Evolutionary conservation across 2,329 filamentous ascomycete genomes (phyloP), one percentile per base, ranked within the genome.

Genomic region (Xylaria sp.): DNA sequence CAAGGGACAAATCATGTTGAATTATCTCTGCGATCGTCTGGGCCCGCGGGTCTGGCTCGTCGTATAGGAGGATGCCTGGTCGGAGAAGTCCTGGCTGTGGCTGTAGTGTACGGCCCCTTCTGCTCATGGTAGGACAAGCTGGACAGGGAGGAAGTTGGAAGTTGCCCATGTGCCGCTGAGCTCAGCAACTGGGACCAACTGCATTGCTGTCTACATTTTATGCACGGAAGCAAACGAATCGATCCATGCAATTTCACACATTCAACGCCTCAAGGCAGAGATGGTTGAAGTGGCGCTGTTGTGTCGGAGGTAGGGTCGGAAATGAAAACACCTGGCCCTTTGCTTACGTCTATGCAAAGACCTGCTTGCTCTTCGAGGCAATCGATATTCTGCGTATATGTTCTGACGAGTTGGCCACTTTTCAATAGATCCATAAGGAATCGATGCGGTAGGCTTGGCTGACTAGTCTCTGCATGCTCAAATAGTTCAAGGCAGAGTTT

Each of bases 401-500:
- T 33, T 51, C 47, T 33, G 47, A 51, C 27, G 47, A 51, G 47
- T 33, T 33, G 47, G 47, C 47, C 47, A 33, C 47, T 51, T 33
- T 33, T 33, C 47, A 33, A 33, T 51, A 51, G 47, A 51, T 51
- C 27, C 27, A 33, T 51, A 33, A 51, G 27, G 47, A 51, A 51
- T 51, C 27, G 27, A 51, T 51, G 47, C 47, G 47, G 47, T 50
- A 50, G 47, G 27, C 15, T 33, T 51, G 47, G 47, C 15, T 33
- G 47, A 33, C 47, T 51, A 33, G 47, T 51, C 27, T 51, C 27
- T 33, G 47, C 51, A 39, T 49, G 33, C 39, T 61, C 29, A 25
- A 61, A 54, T 27, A 61, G 58, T 61, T 53, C 29, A 22, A 15
- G 15, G 20, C 47, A 61, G 47, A 45, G n/a, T 61, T 44, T 61